Evolutionary conservation across 2,329 filamentous ascomycete genomes (phyloP), one percentile per base, ranked within the genome.

Genomic region (Stagonosporopsis chrysanthemi): DNA sequence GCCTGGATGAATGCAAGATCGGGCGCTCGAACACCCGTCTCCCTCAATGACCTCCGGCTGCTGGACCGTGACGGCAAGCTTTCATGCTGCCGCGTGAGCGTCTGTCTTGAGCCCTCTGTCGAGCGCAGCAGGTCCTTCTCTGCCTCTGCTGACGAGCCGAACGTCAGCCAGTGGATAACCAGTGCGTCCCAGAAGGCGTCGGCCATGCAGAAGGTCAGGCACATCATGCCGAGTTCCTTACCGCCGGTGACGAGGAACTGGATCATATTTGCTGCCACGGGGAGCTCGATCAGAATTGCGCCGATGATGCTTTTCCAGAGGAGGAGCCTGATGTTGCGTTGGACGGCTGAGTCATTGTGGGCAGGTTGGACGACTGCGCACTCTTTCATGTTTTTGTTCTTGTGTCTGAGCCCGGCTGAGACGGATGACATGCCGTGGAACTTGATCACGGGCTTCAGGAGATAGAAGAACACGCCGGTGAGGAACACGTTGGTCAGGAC

Each of bases 181-280:
- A 67, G 12, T 4, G 39, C 52, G 28, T 64, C 64, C 62, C 64
- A 68, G 15, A 60, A 63, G 0, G 65, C 65, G 56, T 79, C 77
- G n/a, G 71, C 50, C 6, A 74, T 71, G 53, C 77, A 79, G 6
- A 78, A 64, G 1, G 66, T 69, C 26, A 76, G 69, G 47, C 77
- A 79, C 11, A 78, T 55, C 74, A 76, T 77, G 3, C 70, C 75
- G 8, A 74, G 66, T 46, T 78, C 75, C 24, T 65, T 60, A 3
- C 74, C 74, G 3, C 60, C 46, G 4, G 67, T 67, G 19, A 61
- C 36, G 29, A 72, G 69, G 28, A 79, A 69, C 15, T 77, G 60
- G 1, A 66, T 65, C 44, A 79, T 67, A 51, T 78, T 78, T 15
- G 69, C 70, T 12, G 73, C 65, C 12, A 75, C 77, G 7, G 75